These are phyloP conservation scores for Solanum sparsipilum DNA, from an alignment of 257 asterid genomes.

Conservation along the genomic window DNA sequence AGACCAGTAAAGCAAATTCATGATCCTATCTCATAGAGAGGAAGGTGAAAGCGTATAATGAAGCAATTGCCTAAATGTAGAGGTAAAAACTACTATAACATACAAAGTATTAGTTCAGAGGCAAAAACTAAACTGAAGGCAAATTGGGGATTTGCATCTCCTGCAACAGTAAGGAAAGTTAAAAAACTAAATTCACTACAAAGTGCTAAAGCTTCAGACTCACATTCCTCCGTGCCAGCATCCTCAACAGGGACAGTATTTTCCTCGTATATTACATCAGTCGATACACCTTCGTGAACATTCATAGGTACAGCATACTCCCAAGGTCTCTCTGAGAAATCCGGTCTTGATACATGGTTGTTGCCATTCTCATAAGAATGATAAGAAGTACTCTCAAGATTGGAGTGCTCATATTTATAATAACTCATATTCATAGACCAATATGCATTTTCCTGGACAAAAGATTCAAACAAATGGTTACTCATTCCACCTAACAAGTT, in stretches of 20 bases:
- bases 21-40: background rate
- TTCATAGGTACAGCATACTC: constrained; percentile 50
- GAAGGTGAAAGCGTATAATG: background rate
- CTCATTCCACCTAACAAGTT: background rate
- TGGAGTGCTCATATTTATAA: constrained; percentile 48
- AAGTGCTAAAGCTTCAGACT: constrained; percentile 11
- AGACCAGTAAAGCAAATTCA: background rate
- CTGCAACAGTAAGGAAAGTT: background rate
- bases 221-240: constrained; percentile 66
- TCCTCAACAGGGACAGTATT: constrained; percentile 29
- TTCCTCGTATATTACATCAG: constrained; percentile 44
- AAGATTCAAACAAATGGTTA: constrained; percentile 4
- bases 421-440: constrained; percentile 74
- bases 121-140: background rate
- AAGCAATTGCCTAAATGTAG: background rate
- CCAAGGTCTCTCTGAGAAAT: constrained; percentile 49
- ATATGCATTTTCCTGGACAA: constrained; percentile 53
- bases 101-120: background rate
- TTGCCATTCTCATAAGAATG: constrained; percentile 27
- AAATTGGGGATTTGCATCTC: background rate
- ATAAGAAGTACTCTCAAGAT: constrained; percentile 43
- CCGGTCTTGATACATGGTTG: constrained; percentile 37
- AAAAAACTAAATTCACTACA: background rate
- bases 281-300: constrained; percentile 28
- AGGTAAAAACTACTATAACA: background rate